These are phyloP conservation scores for Pilasporangium apinafurcum DNA, from an alignment of 352 stramenopile genomes.

Conservation along the genomic window DNA sequence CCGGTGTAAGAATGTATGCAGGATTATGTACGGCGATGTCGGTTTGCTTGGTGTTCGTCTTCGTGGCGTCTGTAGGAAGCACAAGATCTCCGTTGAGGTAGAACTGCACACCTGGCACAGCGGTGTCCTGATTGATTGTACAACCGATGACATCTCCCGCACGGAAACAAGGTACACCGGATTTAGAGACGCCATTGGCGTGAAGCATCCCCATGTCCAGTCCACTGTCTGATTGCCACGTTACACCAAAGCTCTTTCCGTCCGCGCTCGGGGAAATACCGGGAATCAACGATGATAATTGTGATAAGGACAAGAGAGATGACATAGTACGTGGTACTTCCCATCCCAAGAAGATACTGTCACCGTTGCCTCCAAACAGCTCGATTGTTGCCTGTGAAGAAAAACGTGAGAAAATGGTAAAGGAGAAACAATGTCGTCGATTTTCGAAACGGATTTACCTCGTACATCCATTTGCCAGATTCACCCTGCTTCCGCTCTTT, in stretches of 20 bases:
- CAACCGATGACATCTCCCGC: conserved; percentile 64
- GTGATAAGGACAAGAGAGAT: too few species aligned
- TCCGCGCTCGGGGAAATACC: conserved; percentile 52
- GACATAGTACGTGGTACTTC: conserved; percentile 65
- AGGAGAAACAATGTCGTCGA: background rate
- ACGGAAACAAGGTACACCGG: conserved; percentile 56
- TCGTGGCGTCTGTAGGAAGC: conserved; percentile 22
- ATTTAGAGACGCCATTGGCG: conserved; percentile 58
- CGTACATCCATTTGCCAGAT: conserved; percentile 77
- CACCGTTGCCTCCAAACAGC: conserved; percentile 50
- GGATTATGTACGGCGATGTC: conserved; percentile 50
- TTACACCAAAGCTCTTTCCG: conserved; percentile 55
- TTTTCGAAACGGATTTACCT: conserved; percentile 19
- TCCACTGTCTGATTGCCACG: conserved; percentile 66
- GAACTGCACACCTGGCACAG: conserved; percentile 59
- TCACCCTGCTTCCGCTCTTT: conserved; percentile 66
- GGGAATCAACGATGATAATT: conserved; percentile 26
- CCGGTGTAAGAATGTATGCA: conserved; percentile 52
- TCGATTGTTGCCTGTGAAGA: conserved; percentile 22
- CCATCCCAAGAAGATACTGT: conserved; percentile 74
- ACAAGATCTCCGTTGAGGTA: conserved; percentile 72
- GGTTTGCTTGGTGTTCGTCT: background rate
- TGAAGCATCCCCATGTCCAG: conserved; percentile 75
- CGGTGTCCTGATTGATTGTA: conserved; percentile 70
- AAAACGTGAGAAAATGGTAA: background rate